A percentile compares a stretch with the other conserved stretches of the same genome.
Conservation (phyloP, 2,329 filamentous ascomycete genomes). For the Stagonosporopsis tanaceti region DNA sequence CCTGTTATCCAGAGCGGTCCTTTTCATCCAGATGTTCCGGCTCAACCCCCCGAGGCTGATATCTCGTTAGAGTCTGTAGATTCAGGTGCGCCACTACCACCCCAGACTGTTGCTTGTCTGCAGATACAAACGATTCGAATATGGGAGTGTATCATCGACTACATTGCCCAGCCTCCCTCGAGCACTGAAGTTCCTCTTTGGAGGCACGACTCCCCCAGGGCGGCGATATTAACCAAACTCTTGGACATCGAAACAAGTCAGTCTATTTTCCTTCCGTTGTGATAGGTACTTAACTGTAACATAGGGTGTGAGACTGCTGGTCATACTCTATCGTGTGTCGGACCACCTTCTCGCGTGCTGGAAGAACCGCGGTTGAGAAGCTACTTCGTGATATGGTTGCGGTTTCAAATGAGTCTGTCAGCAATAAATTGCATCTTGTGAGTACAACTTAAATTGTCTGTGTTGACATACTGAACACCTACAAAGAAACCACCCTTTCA, state of each 20-base stretch:
- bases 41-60: conserved; percentile 1
- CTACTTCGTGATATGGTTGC: conserved; percentile 14
- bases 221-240: conserved; percentile 10
- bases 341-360: conserved; percentile 14
- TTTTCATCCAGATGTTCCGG: conserved; percentile 4
- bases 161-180: conserved; percentile 13
- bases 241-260: conserved; percentile 14
- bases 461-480: conserved; percentile 3
- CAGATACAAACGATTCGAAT: conserved; percentile 10
- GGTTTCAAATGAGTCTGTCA: conserved; percentile 8
- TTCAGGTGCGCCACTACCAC: conserved; percentile 4
- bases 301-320: conserved; percentile 12
- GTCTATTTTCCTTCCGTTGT: not conserved
- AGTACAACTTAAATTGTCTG: not conserved
- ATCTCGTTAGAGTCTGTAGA: conserved; percentile 9
- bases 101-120: conserved; percentile 7
- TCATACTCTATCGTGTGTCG: conserved; percentile 5
- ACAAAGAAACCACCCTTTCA: conserved; percentile 19
- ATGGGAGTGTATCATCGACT: conserved; percentile 11
- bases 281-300: not conserved
- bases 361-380: conserved; percentile 4
- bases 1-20: conserved; percentile 11
- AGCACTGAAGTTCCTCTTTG: conserved; percentile 12
- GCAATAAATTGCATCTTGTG: conserved; percentile 14
- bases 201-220: conserved; percentile 17